Percentiles rank a stretch among this genome's conserved stretches.
These are phyloP conservation scores for Globisporangium rhizosaccharum DNA, from an alignment of 352 stramenopile species.

Conservation along the genomic window DNA sequence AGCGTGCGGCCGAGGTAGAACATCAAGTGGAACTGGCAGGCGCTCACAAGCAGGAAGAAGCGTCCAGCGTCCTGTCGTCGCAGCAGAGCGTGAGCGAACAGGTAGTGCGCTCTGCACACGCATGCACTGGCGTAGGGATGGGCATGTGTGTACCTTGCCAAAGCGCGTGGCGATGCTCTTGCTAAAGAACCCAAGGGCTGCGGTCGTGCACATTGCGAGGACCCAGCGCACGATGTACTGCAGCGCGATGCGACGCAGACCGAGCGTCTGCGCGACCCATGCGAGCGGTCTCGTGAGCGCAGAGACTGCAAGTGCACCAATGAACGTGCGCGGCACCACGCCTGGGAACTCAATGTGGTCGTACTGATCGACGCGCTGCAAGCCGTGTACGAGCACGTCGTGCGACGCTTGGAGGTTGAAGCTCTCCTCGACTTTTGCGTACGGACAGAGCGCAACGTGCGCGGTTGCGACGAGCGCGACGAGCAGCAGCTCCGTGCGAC, in stretches of 20 bases:
- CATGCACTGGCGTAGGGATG: background rate
- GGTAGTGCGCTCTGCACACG: background rate
- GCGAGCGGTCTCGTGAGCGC: conserved; percentile 34
- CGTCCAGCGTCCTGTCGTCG: conserved; percentile 32
- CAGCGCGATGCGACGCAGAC: conserved; percentile 41
- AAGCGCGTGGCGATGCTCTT: conserved; percentile 48
- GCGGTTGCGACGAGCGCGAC: conserved; percentile 24
- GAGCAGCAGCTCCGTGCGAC: conserved; percentile 1
- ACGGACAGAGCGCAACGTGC: conserved; percentile 60
- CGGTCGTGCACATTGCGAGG: conserved; percentile 52
- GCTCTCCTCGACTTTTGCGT: conserved; percentile 95
- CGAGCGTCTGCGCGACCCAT: conserved; percentile 20
- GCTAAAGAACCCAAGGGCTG: conserved; percentile 59
- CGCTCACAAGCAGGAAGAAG: conserved; percentile 87
- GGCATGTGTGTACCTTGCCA: conserved; percentile 24
- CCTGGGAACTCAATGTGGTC: conserved; percentile 98
- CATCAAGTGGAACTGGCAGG: conserved; percentile 95
- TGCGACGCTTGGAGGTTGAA: conserved; percentile 98
- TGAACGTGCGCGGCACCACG: conserved; percentile 97
- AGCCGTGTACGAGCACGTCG: conserved; percentile 89
- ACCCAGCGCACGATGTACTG: conserved; percentile 58
- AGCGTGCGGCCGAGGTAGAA: conserved; percentile 97
- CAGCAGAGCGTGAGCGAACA: background rate
- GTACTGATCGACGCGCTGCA: conserved; percentile 55
- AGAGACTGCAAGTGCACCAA: conserved; percentile 78